These are phyloP conservation scores for Chalciporus chontae DNA, from an alignment of 768 basidiomycete species.

Conservation along the genomic window DNA sequence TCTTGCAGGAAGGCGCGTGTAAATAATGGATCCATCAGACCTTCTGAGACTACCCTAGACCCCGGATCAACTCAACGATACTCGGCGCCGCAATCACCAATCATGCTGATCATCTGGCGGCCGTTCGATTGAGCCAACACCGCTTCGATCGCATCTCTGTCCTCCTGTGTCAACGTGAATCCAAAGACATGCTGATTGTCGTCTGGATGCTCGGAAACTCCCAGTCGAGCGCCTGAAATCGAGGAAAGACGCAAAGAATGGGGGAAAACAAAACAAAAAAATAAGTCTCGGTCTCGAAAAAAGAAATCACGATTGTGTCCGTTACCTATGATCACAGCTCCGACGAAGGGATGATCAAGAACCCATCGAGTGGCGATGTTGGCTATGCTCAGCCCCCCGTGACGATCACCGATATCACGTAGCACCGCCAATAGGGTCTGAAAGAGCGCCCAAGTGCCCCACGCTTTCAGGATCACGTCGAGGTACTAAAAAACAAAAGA, in stretches of 20 bases:
- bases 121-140: conserved; percentile 63
- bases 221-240: conserved; percentile 63
- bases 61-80: conserved; percentile 47
- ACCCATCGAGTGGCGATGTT: conserved; percentile 84
- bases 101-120: conserved; percentile 55
- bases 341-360: conserved; percentile 72
- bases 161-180: conserved; percentile 52
- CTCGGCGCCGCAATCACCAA: conserved; percentile 85
- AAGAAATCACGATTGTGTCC: conserved; percentile 3
- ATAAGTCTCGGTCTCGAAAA: conserved; percentile 2
- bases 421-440: conserved; percentile 60
- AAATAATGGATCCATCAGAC: neutral
- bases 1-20: neutral
- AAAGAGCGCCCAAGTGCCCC: conserved; percentile 78
- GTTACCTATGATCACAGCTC: conserved; percentile 74
- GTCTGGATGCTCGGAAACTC: conserved; percentile 67
- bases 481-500: conserved; percentile 57
- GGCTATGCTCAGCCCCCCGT: conserved; percentile 64
- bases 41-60: too few relatives aligned
- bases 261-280: too few relatives aligned
- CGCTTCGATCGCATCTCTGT: conserved; percentile 58
- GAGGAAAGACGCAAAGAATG: neutral
- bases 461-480: conserved; percentile 75
- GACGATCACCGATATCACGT: conserved; percentile 61
- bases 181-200: conserved; percentile 65